Evolutionary conservation across 2,329 filamentous ascomycete genomes (phyloP).

Genomic region (Fusarium citri): DNA sequence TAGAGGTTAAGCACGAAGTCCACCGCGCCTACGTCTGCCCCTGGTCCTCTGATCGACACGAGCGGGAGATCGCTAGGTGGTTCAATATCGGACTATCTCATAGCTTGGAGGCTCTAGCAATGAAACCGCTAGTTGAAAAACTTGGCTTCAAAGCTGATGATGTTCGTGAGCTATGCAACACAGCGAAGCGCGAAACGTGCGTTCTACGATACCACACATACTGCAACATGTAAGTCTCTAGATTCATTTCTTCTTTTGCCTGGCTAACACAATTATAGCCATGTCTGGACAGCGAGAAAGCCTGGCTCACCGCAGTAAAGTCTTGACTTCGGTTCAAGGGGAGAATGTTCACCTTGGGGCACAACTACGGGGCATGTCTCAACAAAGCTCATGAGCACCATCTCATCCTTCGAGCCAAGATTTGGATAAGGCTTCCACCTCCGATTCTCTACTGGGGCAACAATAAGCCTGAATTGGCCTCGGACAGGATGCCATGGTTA

Average conservation of each 20-base stretch:
- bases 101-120: constrained; percentile 77
- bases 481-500: constrained; percentile 11
- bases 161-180: constrained; percentile 70
- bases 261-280: constrained; percentile 26
- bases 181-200: constrained; percentile 76
- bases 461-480: constrained; percentile 5
- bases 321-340: neutral
- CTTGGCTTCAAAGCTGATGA: constrained; percentile 64
- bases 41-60: constrained; percentile 73
- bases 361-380: constrained; percentile 4
- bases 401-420: neutral
- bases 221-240: constrained; percentile 76
- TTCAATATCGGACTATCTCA: constrained; percentile 83
- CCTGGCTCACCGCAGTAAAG: constrained; percentile 41
- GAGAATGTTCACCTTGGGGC: constrained; percentile 7
- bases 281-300: constrained; percentile 47
- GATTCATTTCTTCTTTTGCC: neutral
- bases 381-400: constrained; percentile 1
- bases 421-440: neutral
- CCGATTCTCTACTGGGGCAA: constrained; percentile 4
- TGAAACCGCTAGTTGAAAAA: constrained; percentile 75
- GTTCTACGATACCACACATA: constrained; percentile 76
- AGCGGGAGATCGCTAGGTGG: constrained; percentile 80
- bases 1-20: constrained; percentile 78
- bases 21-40: constrained; percentile 79